Evolutionary conservation across 192 early-diverging fungal genomes (phyloP), one percentile per base, ranked within the genome.

Genomic region (Backusella australiensis): DNA sequence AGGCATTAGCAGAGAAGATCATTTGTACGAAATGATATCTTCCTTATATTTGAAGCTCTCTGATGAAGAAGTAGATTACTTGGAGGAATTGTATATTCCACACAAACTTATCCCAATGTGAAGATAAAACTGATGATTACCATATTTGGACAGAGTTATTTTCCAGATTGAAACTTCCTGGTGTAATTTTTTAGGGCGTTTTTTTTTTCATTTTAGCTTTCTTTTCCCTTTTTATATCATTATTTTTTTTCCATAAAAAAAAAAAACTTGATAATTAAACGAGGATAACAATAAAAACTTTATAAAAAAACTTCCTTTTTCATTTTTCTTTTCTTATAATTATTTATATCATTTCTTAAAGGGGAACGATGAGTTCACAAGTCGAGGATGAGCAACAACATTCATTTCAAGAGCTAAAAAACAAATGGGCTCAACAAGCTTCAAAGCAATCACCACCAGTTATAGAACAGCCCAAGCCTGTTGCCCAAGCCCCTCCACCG

Each of bases 401-500:
- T 12, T 67, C 53, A 21, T 81, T 78, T 66, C 69, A 81, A 71
- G 76, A 68, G 17, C n/a, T 81, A 35, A 81, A 78, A 35, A 77
- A 81, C 41, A 65, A 77, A 63, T 81, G 80, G 80, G 76, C 76
- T 14, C 52, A 71, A 32, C 80, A 81, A 66, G 65, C 46, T 15
- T 46, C 6, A 66, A 29, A 17, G 26, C 56, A 49, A 35, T 38
- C 34, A 29, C 34, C 56, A 34, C 34, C 56, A 66, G 34, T 21
- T 44, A 7, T 52, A 29, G 23, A 69, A 5, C 41, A 59, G 15
- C 29, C 38, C 6, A 52, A 35, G 49, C 11, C 38, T 36, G 65
- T 17, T 38, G 15, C 34, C 67, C 71, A 67, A 0, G 26, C 29
- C 9, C 29, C 74, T 9, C 42, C 75, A 23, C 66, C 68, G 21